Evolutionary conservation across 2,329 filamentous ascomycete species (phyloP).

Genomic region (Scedosporium dehoogii): DNA sequence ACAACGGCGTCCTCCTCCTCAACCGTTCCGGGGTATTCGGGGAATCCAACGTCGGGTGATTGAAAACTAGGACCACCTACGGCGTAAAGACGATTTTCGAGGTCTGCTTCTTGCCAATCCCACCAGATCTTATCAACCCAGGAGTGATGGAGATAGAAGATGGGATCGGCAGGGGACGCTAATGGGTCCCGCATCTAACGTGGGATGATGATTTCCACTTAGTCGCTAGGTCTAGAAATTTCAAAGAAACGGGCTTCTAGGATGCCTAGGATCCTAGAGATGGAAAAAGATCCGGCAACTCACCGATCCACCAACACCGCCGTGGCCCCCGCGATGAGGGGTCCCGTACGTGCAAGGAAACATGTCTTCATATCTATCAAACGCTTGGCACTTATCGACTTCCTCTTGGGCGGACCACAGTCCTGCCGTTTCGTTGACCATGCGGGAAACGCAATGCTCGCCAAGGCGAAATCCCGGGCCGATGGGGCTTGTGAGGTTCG

Average conservation of each 20-base stretch:
- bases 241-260: neutral
- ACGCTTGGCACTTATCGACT: neutral
- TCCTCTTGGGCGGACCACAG: neutral
- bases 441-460: slow-evolving; percentile 6
- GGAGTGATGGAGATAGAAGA: slow-evolving; percentile 14
- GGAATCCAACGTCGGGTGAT: neutral
- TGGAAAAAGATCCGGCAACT: neutral
- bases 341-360: neutral
- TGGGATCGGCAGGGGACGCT: slow-evolving; percentile 11
- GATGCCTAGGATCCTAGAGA: neutral
- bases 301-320: slow-evolving; percentile 2
- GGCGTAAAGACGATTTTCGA: slow-evolving; percentile 4
- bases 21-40: neutral
- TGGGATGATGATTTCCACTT: too few relatives aligned
- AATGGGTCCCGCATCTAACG: slow-evolving; percentile 1
- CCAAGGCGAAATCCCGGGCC: slow-evolving; percentile 7
- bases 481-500: slow-evolving; percentile 8
- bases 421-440: slow-evolving; percentile 4
- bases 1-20: neutral
- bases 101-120: slow-evolving; percentile 11
- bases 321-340: slow-evolving; percentile 1
- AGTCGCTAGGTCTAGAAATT: neutral
- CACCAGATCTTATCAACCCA: slow-evolving; percentile 14
- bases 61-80: slow-evolving; percentile 5
- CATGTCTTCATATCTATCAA: neutral